Conservation (phyloP, 2,329 filamentous ascomycete species). For the Stachybotrys elegans region DNA sequence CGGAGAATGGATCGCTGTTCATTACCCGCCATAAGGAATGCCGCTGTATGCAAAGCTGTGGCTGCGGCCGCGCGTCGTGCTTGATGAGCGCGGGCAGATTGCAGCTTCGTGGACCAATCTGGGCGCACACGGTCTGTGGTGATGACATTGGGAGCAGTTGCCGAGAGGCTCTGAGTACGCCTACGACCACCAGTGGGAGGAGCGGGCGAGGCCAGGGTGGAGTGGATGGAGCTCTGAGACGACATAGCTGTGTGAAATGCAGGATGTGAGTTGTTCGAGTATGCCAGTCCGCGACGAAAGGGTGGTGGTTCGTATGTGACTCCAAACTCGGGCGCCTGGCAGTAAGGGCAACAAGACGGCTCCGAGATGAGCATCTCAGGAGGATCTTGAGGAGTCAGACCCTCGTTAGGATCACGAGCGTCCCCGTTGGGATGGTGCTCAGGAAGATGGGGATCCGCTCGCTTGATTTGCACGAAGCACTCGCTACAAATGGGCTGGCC, state of each 20-base stretch:
- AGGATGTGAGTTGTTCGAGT: slow-evolving; percentile 44
- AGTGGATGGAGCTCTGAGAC: slow-evolving; percentile 74
- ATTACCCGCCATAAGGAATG: slow-evolving; percentile 75
- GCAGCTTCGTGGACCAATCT: slow-evolving; percentile 89
- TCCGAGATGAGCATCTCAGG: slow-evolving; percentile 77
- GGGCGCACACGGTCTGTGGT: slow-evolving; percentile 90
- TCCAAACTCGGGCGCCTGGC: slow-evolving; percentile 89
- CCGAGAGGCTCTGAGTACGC: slow-evolving; percentile 63
- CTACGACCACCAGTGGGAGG: slow-evolving; percentile 33
- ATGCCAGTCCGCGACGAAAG: slow-evolving; percentile 78
- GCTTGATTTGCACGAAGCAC: slow-evolving; percentile 98
- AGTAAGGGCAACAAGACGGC: slow-evolving; percentile 89
- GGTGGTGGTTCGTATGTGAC: slow-evolving; percentile 90
- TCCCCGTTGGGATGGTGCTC: slow-evolving; percentile 61
- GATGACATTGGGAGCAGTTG: slow-evolving; percentile 78
- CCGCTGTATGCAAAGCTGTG: slow-evolving; percentile 89
- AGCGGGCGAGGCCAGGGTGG: slow-evolving; percentile 40
- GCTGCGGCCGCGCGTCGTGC: slow-evolving; percentile 85
- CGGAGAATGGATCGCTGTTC: slow-evolving; percentile 43
- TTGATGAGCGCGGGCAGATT: slow-evolving; percentile 77
- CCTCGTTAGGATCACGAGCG: slow-evolving; percentile 28
- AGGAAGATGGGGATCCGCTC: slow-evolving; percentile 83
- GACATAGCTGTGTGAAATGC: slow-evolving; percentile 67
- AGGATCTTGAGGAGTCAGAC: slow-evolving; percentile 40
- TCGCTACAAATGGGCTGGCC: slow-evolving; percentile 96